A percentile compares a stretch with the other conserved stretches of the same genome.
phyloP scores from a whole-genome alignment of 192 early-diverging fungal genomes.

The Borealophlyctis nickersoniae region DNA sequence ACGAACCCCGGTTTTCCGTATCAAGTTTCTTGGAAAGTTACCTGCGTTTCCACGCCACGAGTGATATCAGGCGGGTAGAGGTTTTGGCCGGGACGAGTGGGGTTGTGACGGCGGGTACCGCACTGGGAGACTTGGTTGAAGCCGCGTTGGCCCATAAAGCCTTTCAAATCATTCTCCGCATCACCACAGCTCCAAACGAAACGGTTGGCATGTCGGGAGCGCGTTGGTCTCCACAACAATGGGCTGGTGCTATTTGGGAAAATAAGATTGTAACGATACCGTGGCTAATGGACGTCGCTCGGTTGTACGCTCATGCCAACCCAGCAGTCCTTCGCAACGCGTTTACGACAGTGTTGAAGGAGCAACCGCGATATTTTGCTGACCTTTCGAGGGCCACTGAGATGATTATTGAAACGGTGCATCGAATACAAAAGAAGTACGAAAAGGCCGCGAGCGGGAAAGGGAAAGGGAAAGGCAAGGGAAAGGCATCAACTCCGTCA shows the following conservation, averaged over 20 bases:
- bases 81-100: neutral
- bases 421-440: conserved; percentile 30
- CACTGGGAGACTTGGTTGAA: neutral
- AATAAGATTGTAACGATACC: conserved; percentile 11
- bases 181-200: conserved; percentile 15
- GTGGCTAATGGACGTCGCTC: conserved; percentile 12
- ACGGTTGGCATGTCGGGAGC: conserved; percentile 4
- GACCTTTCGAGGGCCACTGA: conserved; percentile 3
- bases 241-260: conserved; percentile 18
- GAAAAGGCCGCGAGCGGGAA: conserved; percentile 27
- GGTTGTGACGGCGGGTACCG: neutral
- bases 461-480: conserved; percentile 35
- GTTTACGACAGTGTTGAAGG: conserved; percentile 7
- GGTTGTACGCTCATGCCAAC: neutral
- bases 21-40: conserved; percentile 16
- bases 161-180: conserved; percentile 12
- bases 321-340: conserved; percentile 6
- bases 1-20: conserved; percentile 8
- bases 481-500: conserved; percentile 11
- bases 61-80: no score
- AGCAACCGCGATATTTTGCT: conserved; percentile 3
- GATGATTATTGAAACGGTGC: conserved; percentile 22
- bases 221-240: conserved; percentile 10
- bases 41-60: neutral
- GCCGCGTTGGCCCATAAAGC: conserved; percentile 16